Percentiles rank a stretch among this genome's conserved stretches.
These are phyloP conservation scores for Terana coerulea DNA, from an alignment of 768 basidiomycete genomes.

Conservation along the genomic window DNA sequence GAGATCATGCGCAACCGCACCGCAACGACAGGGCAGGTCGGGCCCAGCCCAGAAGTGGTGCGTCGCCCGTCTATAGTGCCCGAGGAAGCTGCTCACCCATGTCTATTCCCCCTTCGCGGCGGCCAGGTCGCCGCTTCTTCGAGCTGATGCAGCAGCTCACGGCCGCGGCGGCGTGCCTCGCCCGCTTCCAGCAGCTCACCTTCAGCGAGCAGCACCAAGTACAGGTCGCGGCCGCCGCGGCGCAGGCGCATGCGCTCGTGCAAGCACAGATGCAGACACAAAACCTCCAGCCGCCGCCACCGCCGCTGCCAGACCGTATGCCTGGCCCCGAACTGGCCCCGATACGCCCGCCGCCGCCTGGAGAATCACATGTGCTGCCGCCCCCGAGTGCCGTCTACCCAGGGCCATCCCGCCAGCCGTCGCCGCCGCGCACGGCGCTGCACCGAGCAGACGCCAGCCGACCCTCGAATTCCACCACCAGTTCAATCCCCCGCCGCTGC, in stretches of 20 bases:
- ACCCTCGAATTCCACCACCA: slow-evolving; percentile 1
- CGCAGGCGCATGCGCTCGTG: slow-evolving; percentile 21
- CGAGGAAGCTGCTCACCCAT: background rate
- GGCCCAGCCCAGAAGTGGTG: slow-evolving; percentile 28
- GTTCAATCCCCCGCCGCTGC: slow-evolving; percentile 5
- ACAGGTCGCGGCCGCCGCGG: slow-evolving; percentile 16
- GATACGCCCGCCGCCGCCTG: slow-evolving; percentile 11
- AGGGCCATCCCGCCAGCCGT: background rate
- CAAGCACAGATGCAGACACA: slow-evolving; percentile 12
- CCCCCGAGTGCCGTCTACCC: slow-evolving; percentile 13
- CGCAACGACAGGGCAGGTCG: slow-evolving; percentile 23
- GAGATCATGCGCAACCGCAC: slow-evolving; percentile 37
- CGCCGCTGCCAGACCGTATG: slow-evolving; percentile 15
- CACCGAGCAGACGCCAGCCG: slow-evolving; percentile 8
- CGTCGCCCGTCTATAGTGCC: slow-evolving; percentile 15
- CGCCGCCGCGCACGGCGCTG: slow-evolving; percentile 10
- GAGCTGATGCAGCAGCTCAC: slow-evolving; percentile 49
- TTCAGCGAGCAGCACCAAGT: slow-evolving; percentile 28
- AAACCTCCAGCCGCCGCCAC: slow-evolving; percentile 12
- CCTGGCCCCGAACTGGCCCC: slow-evolving; percentile 13
- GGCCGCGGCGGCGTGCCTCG: slow-evolving; percentile 44
- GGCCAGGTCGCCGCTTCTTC: slow-evolving; percentile 47
- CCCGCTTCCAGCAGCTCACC: slow-evolving; percentile 48
- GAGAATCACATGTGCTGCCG: slow-evolving; percentile 13
- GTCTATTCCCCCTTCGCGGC: slow-evolving; percentile 11